Evolutionary conservation across 2,329 filamentous ascomycete species (phyloP).

Genomic region (Didymosphaeria variabile): DNA sequence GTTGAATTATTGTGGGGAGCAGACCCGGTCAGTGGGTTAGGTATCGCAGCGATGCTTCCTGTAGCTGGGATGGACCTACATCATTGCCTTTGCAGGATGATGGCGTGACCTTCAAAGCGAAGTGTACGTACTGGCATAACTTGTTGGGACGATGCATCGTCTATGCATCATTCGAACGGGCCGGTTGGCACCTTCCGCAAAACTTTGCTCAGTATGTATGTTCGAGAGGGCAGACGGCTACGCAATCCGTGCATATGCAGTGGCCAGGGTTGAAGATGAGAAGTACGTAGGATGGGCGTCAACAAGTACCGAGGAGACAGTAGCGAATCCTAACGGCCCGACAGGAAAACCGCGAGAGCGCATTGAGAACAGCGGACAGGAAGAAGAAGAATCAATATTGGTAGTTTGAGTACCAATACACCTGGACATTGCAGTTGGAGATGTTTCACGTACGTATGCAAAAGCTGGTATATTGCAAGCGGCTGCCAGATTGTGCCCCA

Average conservation of each 20-base stretch:
- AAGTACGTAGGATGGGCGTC: slow-evolving; percentile 1
- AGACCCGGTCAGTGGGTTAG: slow-evolving; percentile 25
- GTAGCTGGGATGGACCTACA: slow-evolving; percentile 8
- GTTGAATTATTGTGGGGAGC: slow-evolving; percentile 5
- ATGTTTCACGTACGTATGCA: slow-evolving; percentile 16
- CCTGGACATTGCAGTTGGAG: slow-evolving; percentile 11
- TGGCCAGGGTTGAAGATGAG: not conserved
- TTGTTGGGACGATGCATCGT: not conserved
- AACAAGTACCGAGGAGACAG: not conserved
- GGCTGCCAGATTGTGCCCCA: slow-evolving; percentile 25
- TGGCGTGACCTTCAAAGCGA: not conserved
- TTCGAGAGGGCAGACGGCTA: not conserved
- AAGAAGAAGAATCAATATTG: slow-evolving; percentile 12
- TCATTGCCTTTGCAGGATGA: not conserved
- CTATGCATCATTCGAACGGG: not conserved
- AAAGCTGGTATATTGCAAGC: slow-evolving; percentile 22
- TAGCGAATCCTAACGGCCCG: not conserved
- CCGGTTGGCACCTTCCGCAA: slow-evolving; percentile 2
- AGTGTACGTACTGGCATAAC: not conserved
- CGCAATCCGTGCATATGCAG: slow-evolving; percentile 7
- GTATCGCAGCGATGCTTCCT: slow-evolving; percentile 11
- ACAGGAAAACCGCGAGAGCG: not conserved
- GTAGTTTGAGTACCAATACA: slow-evolving; percentile 27
- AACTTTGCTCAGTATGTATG: not conserved
- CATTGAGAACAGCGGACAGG: slow-evolving; percentile 5